Percentiles rank a stretch among this genome's conserved stretches.
Evolutionary conservation across 192 early-diverging fungal genomes (phyloP).

Genomic region (Diversispora epigaea): DNA sequence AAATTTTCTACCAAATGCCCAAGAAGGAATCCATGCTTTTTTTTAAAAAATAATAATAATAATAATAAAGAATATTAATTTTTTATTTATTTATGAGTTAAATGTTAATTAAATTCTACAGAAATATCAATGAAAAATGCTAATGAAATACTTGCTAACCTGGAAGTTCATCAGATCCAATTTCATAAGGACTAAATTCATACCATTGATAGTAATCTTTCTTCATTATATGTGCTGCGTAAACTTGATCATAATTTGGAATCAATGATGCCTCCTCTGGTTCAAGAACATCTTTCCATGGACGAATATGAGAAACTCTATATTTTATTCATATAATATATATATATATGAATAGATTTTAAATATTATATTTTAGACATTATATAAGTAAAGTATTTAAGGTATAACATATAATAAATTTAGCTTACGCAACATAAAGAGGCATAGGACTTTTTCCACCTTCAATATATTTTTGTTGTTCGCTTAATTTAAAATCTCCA

Average conservation of each 20-base stretch:
- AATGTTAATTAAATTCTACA: too few relatives aligned
- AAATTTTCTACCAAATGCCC: conserved; percentile 77
- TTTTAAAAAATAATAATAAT: neutral
- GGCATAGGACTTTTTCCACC: conserved; percentile 71
- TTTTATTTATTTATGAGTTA: too few relatives aligned
- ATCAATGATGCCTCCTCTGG: conserved; percentile 26
- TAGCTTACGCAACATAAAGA: conserved; percentile 61
- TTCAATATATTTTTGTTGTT: conserved; percentile 52
- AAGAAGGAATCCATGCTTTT: conserved; percentile 71
- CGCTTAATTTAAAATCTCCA: conserved; percentile 56
- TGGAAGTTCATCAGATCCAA: conserved; percentile 72
- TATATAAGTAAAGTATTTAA: too few relatives aligned
- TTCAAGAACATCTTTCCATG: conserved; percentile 42
- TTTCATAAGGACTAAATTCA: conserved; percentile 76
- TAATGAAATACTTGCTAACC: conserved; percentile 38
- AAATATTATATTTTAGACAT: too few relatives aligned
- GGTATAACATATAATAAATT: neutral
- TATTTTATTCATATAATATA: neutral
- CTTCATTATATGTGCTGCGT: conserved; percentile 29
- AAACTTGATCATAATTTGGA: conserved; percentile 38
- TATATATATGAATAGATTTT: too few relatives aligned
- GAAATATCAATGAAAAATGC: too few relatives aligned
- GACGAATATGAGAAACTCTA: conserved; percentile 61
- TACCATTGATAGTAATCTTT: conserved; percentile 70
- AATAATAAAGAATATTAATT: too few relatives aligned